A percentile compares a stretch with the other conserved stretches of the same genome.
phyloP scores from a whole-genome alignment of 768 basidiomycete species.

The Boletus rubropictus region DNA sequence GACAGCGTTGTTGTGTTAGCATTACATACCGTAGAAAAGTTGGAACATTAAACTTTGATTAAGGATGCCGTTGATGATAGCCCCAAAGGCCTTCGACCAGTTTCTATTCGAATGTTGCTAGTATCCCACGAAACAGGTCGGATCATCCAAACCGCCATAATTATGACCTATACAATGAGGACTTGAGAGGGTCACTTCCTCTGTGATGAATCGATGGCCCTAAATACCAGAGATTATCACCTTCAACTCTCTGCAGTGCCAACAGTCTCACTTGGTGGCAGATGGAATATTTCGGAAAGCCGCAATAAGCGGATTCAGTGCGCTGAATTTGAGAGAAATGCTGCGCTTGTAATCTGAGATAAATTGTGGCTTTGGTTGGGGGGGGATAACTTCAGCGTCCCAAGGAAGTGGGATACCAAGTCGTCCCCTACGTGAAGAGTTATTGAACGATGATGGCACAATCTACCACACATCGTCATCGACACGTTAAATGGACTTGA shows the following conservation, averaged over 20 bases:
- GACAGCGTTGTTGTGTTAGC: no score
- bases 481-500: neutral
- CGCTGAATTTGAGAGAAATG: neutral
- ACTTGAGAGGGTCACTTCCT: neutral
- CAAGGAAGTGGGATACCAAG: no score
- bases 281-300: no score
- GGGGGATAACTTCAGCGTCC: neutral
- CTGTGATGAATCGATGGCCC: no score
- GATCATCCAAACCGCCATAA: no score
- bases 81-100: neutral
- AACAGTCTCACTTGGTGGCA: no score
- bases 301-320: slow-evolving; percentile 1
- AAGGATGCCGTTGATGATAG: slow-evolving; percentile 9
- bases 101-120: neutral
- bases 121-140: neutral
- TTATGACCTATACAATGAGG: neutral
- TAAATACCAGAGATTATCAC: no score
- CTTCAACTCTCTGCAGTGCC: neutral
- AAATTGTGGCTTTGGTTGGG: neutral
- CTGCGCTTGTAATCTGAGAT: no score
- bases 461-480: neutral
- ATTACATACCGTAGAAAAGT: no score
- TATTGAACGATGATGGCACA: no score
- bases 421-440: neutral
- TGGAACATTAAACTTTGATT: slow-evolving; percentile 11